phyloP scores from a whole-genome alignment of 192 early-diverging fungal species.

The Entomortierella beljakovae region DNA sequence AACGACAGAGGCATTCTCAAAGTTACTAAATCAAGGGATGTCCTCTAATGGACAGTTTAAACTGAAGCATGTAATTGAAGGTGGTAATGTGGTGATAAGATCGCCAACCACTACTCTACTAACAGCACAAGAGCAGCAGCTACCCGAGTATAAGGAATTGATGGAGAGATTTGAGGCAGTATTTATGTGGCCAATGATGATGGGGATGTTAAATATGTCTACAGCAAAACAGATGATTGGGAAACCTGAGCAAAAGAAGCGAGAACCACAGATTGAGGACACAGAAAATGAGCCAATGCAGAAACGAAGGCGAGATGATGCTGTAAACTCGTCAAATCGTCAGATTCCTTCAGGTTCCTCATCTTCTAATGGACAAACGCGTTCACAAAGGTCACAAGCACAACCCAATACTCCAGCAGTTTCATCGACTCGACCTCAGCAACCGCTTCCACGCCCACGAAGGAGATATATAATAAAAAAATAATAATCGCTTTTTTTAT shows the following conservation, averaged over 20 bases:
- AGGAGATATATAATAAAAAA: too few relatives aligned
- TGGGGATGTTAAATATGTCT: slow-evolving; percentile 42
- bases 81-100: background rate
- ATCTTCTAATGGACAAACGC: too few relatives aligned
- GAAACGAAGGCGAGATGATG: background rate
- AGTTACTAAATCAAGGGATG: slow-evolving; percentile 20
- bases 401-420: too few relatives aligned
- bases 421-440: too few relatives aligned
- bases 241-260: background rate
- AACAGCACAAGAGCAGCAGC: slow-evolving; percentile 4
- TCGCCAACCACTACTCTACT: background rate
- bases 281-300: background rate
- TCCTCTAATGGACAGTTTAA: slow-evolving; percentile 6
- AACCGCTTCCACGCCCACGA: too few relatives aligned
- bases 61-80: slow-evolving; percentile 1
- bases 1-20: slow-evolving; percentile 19
- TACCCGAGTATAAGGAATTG: slow-evolving; percentile 33
- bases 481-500: too few relatives aligned
- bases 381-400: too few relatives aligned
- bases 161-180: slow-evolving; percentile 35
- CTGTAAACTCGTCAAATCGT: too few relatives aligned
- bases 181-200: slow-evolving; percentile 44
- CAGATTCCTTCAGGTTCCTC: too few relatives aligned
- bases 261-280: too few relatives aligned
- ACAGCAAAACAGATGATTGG: slow-evolving; percentile 3